Evolutionary conservation across 441 rosid genomes (phyloP).

Genomic region (Jatropha podagrica): DNA sequence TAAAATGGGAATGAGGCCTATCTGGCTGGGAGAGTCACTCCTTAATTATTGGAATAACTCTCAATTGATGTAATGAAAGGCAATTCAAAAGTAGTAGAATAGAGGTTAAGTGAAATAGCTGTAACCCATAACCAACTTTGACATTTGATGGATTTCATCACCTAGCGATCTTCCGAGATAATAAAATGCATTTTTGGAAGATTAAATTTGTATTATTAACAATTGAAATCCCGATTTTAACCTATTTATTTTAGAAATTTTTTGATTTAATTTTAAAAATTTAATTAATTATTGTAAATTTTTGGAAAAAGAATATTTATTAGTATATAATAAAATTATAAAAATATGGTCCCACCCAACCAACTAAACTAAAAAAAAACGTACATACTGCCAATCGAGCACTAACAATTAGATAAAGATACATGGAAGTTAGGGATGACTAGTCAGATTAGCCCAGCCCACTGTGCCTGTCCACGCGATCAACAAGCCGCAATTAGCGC

Average conservation of each 20-base stretch:
- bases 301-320: too few species aligned
- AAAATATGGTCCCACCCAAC: too few species aligned
- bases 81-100: too few species aligned
- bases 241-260: too few species aligned
- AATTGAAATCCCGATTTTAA: too few species aligned
- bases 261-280: too few species aligned
- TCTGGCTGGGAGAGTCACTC: background rate
- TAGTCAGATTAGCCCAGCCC: background rate
- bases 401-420: too few species aligned
- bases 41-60: conserved; percentile 6
- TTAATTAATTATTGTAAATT: too few species aligned
- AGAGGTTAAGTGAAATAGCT: background rate
- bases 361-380: background rate
- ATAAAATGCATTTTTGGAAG: too few species aligned
- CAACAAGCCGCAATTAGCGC: conserved; percentile 17
- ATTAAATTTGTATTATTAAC: too few species aligned
- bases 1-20: background rate
- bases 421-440: background rate
- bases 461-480: background rate
- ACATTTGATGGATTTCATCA: background rate
- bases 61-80: too few species aligned
- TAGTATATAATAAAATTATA: too few species aligned
- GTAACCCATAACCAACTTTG: background rate
- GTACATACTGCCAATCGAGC: background rate
- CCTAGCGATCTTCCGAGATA: background rate